These are phyloP conservation scores for Shiraia sp. DNA, from an alignment of 2,329 filamentous ascomycete genomes.

Conservation along the genomic window DNA sequence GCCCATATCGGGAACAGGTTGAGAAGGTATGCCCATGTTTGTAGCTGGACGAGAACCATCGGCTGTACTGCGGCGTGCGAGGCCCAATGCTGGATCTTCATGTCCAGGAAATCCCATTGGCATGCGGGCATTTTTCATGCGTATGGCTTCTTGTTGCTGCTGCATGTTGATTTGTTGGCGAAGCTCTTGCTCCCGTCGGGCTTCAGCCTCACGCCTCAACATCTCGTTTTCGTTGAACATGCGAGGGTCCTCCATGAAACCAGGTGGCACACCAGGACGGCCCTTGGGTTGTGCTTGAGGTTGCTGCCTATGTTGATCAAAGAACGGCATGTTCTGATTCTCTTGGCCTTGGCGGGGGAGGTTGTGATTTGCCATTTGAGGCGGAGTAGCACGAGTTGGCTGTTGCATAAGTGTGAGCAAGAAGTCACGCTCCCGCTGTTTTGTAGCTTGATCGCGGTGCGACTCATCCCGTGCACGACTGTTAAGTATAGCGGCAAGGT, in stretches of 20 bases:
- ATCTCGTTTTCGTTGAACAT: conserved; percentile 39
- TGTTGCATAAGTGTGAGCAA: conserved; percentile 82
- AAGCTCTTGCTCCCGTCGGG: conserved; percentile 36
- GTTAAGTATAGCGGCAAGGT: conserved; percentile 42
- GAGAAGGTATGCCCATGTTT: conserved; percentile 49
- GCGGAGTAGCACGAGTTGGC: conserved; percentile 42
- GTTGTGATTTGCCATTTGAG: conserved; percentile 38
- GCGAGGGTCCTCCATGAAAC: conserved; percentile 43
- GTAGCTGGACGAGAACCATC: conserved; percentile 42
- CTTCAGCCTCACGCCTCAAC: conserved; percentile 35
- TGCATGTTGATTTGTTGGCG: conserved; percentile 31
- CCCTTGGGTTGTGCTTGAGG: conserved; percentile 45
- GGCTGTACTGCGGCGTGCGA: conserved; percentile 44
- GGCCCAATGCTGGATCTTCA: conserved; percentile 38
- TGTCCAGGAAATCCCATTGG: conserved; percentile 38
- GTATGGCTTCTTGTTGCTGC: conserved; percentile 42
- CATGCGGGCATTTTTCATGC: conserved; percentile 35
- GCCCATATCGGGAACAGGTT: conserved; percentile 40
- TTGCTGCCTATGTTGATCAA: conserved; percentile 38
- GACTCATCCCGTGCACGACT: conserved; percentile 44
- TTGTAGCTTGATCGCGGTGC: conserved; percentile 44
- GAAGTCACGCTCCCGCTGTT: conserved; percentile 75
- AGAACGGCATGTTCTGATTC: conserved; percentile 37
- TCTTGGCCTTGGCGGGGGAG: conserved; percentile 41
- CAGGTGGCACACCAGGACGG: conserved; percentile 41